Percentiles rank a stretch among this genome's conserved stretches.
phyloP scores from a whole-genome alignment of 2,329 filamentous ascomycete genomes.

The Gnomoniopsis sp. region DNA sequence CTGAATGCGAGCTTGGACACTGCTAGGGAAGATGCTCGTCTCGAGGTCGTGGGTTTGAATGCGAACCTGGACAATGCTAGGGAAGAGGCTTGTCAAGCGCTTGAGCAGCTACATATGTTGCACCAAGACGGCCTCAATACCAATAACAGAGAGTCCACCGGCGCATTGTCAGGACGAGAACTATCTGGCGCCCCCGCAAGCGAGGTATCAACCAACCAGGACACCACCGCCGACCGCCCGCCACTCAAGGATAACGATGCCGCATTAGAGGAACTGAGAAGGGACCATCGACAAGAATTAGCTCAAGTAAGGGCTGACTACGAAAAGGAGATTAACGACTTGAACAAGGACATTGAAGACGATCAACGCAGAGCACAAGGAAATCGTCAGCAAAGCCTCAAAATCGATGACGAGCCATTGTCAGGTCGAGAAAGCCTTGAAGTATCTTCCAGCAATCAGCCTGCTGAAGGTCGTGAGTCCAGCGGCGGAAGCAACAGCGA shows the following conservation, averaged over 20 bases:
- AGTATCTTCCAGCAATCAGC: background rate
- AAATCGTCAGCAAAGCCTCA: background rate
- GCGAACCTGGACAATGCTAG: background rate
- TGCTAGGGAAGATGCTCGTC: background rate
- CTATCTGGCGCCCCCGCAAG: no score
- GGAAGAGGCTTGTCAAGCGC: background rate
- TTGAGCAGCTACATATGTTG: background rate
- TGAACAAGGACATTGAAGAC: background rate
- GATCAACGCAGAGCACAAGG: background rate
- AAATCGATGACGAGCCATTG: background rate
- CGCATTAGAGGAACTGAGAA: background rate
- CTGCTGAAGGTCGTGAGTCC: background rate
- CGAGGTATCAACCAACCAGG: no score
- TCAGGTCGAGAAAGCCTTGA: background rate
- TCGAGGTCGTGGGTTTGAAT: background rate
- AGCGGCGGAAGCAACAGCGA: background rate
- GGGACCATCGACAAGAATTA: background rate
- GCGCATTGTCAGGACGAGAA: no score
- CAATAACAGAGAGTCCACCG: background rate
- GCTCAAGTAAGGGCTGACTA: background rate
- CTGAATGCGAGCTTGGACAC: background rate
- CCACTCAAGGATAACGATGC: background rate
- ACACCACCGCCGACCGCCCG: no score
- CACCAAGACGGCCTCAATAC: background rate
- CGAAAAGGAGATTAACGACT: no score